Evolutionary conservation across 2,329 filamentous ascomycete genomes (phyloP), one percentile per base, ranked within the genome.

Genomic region (Cladosporium velox): DNA sequence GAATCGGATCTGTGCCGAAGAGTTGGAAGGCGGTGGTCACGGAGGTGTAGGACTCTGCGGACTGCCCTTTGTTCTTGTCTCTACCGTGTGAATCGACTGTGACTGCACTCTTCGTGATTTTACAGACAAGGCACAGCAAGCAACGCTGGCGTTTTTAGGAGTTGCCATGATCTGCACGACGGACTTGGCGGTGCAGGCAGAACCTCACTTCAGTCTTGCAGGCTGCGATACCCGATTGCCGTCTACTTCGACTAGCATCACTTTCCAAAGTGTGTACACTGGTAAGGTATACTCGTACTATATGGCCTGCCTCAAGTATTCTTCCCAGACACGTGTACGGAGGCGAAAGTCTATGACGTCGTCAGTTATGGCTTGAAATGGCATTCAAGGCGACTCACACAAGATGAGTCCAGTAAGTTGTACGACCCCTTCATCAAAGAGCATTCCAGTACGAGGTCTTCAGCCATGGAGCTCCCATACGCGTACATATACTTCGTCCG

Each of bases 401-500:
- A 15, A 47, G 41, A 3, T 21, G 41, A 21, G n/a, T 4, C 3
- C n/a, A 47, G 41, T 21, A 24, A 47, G 41, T 47, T 21, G n/a
- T 47, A 47, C 41, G 41, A 47, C 41, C 41, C 21, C 11, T n/a
- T 24, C 8, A 21, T 47, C n/a, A 12, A 47, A 21, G 41, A 12
- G 6, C 0, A 47, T 12, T 21, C 28, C 18, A 58, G 32, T 12
- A 26, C 30, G 11, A 58, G 15, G 21, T 21, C 4, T 30, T 12
- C 18, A n/a, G 14, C 38, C 10, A 60, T 60, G 61, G 51, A 44
- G 15, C 24, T 55, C 12, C 38, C 21, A 4, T 44, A 30, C 49
- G 67, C 47, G 18, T 74, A 73, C 59, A 28, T 67, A 28, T 62
- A 71, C 44, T 65, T 73, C 12, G 71, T 70, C 3, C 65, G 64